Conservation (phyloP, 192 early-diverging fungal species). For the Podila epicladia region DNA sequence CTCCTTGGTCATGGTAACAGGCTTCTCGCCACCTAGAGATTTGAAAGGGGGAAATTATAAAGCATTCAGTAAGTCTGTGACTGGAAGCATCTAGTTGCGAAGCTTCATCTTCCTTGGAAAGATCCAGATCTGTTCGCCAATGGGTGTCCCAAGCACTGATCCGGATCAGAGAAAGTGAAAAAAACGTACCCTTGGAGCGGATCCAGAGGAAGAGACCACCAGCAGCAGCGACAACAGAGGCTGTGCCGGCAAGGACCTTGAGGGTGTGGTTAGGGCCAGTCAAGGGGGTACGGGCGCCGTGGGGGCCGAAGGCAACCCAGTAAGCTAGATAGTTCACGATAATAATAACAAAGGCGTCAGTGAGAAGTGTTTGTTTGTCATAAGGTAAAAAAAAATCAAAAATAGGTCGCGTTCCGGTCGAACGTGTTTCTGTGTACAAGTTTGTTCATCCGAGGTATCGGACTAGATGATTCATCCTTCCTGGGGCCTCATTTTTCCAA, state of each 20-base stretch:
- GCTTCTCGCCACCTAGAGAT: slow-evolving; percentile 67
- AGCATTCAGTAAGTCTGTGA: not conserved
- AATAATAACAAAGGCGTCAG: not conserved
- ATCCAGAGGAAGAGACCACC: slow-evolving; percentile 67
- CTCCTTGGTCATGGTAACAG: slow-evolving; percentile 77
- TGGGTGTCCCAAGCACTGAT: not conserved
- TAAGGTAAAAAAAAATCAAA: not conserved
- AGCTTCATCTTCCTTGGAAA: too few relatives aligned
- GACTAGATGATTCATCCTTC: not conserved
- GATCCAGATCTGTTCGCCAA: not conserved
- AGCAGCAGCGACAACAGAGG: slow-evolving; percentile 63
- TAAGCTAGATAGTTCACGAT: slow-evolving; percentile 67
- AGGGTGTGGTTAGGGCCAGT: slow-evolving; percentile 72
- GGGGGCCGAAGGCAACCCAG: slow-evolving; percentile 95
- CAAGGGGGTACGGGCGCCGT: slow-evolving; percentile 86
- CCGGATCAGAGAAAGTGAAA: slow-evolving; percentile 1
- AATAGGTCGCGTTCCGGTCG: too few relatives aligned
- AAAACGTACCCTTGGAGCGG: slow-evolving; percentile 61
- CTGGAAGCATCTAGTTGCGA: not conserved
- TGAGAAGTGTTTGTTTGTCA: not conserved
- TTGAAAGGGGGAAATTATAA: slow-evolving; percentile 8
- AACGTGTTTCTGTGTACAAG: too few relatives aligned
- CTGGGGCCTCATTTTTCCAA: not conserved
- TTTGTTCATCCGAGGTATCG: not conserved
- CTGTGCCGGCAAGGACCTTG: slow-evolving; percentile 75